A percentile compares a stretch with the other conserved stretches of the same genome.
Evolutionary conservation across 2,329 filamentous ascomycete genomes (phyloP).

Genomic region (Fonsecaea pugnacius): DNA sequence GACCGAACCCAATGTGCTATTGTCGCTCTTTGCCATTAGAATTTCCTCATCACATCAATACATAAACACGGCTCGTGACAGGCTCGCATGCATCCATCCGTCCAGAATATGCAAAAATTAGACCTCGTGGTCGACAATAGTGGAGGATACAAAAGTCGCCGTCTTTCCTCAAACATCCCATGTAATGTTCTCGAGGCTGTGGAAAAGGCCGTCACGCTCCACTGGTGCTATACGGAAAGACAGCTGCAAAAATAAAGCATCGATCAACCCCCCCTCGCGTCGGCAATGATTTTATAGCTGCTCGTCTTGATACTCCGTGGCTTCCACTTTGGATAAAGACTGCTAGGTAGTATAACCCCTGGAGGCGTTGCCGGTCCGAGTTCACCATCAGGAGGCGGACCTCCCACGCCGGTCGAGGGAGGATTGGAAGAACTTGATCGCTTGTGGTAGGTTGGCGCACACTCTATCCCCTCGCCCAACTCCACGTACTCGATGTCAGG

Average conservation of each 20-base stretch:
- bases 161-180: background rate
- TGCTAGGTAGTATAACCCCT: slow-evolving; percentile 29
- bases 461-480: slow-evolving; percentile 64
- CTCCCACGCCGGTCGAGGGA: slow-evolving; percentile 9
- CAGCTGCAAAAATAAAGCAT: background rate
- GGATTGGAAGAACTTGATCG: slow-evolving; percentile 12
- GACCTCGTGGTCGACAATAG: background rate
- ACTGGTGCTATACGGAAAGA: background rate
- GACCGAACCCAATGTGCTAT: background rate
- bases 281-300: slow-evolving; percentile 48
- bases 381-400: background rate
- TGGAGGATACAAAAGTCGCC: background rate
- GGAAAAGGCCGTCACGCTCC: background rate
- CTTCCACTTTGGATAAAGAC: slow-evolving; percentile 45
- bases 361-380: background rate
- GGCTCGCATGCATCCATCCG: background rate
- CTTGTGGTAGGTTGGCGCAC: slow-evolving; percentile 7
- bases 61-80: background rate
- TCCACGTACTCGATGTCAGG: slow-evolving; percentile 65
- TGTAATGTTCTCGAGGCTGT: background rate
- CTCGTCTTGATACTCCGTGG: slow-evolving; percentile 48
- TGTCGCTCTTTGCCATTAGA: background rate
- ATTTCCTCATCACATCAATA: background rate
- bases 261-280: slow-evolving; percentile 39
- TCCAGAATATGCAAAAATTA: background rate